Conservation (phyloP, 2,329 filamentous ascomycete genomes). For the Alternaria brassicae region DNA sequence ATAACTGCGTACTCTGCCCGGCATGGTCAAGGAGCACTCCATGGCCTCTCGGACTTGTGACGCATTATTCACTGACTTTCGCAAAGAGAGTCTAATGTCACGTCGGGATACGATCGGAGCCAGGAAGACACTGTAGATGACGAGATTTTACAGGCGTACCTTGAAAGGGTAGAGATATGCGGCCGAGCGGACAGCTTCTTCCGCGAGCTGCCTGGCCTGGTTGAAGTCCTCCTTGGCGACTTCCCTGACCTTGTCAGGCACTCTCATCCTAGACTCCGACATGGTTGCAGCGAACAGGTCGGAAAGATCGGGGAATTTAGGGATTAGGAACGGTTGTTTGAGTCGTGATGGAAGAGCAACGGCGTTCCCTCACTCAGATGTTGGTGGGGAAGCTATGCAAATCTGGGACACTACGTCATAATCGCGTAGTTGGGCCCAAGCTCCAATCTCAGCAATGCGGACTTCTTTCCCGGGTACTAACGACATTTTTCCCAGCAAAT, state of each 20-base stretch:
- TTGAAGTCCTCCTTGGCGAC: slow-evolving; percentile 73
- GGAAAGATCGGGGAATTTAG: slow-evolving; percentile 6
- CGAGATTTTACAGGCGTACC: slow-evolving; percentile 45
- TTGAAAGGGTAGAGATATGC: slow-evolving; percentile 88
- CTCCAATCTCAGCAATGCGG: slow-evolving; percentile 1
- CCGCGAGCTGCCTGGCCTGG: slow-evolving; percentile 68
- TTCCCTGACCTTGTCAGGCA: slow-evolving; percentile 62
- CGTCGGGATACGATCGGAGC: not conserved
- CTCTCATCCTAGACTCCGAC: slow-evolving; percentile 29
- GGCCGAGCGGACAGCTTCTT: slow-evolving; percentile 74
- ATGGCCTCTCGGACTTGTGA: not conserved
- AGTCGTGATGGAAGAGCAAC: slow-evolving; percentile 15
- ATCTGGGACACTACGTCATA: slow-evolving; percentile 20
- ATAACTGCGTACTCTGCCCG: not conserved
- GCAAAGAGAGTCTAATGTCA: not conserved
- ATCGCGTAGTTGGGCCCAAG: slow-evolving; percentile 9
- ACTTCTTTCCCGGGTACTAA: not conserved
- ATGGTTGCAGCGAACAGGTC: slow-evolving; percentile 17
- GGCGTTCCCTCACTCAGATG: not conserved
- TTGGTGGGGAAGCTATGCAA: slow-evolving; percentile 15
- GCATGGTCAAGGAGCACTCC: not conserved
- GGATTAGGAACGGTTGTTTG: slow-evolving; percentile 10
- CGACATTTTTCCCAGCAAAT: not conserved
- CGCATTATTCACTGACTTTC: not conserved
- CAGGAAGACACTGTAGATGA: not conserved